Conservation (phyloP, 352 stramenopile species). For the Aphanomyces stellatus region DNA sequence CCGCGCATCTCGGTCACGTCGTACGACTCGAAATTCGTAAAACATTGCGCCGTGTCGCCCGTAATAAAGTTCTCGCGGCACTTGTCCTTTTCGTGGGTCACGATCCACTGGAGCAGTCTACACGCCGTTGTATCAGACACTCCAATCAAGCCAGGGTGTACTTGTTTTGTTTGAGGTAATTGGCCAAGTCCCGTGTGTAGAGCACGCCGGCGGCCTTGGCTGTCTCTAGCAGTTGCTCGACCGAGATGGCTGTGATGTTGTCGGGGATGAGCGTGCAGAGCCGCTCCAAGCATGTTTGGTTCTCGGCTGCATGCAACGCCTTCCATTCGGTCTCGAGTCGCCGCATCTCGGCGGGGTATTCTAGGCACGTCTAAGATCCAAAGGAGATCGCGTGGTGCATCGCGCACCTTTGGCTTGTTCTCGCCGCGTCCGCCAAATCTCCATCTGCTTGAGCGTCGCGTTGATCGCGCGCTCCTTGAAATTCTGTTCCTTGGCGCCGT, state of each 20-base stretch:
- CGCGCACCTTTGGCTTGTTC: constrained; percentile 33
- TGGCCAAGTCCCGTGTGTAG: constrained; percentile 63
- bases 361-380: not conserved
- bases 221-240: constrained; percentile 42
- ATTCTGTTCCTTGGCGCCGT: constrained; percentile 38
- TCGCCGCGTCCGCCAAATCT: constrained; percentile 53
- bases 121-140: not conserved
- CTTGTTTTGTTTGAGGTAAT: constrained; percentile 72
- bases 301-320: constrained; percentile 28
- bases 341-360: constrained; percentile 43
- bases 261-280: constrained; percentile 40
- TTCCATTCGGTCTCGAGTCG: constrained; percentile 46
- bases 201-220: constrained; percentile 32
- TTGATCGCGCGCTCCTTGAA: constrained; percentile 47
- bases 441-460: constrained; percentile 42
- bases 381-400: not conserved
- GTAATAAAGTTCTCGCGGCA: constrained; percentile 60
- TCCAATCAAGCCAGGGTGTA: not conserved
- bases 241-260: constrained; percentile 48
- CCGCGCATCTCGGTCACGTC: constrained; percentile 63
- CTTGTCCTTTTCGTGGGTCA: constrained; percentile 64
- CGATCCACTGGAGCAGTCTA: constrained; percentile 61
- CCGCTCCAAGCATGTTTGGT: constrained; percentile 31
- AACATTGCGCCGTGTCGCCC: constrained; percentile 45
- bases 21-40: constrained; percentile 54